Percentiles rank a stretch among this genome's conserved stretches.
These are phyloP conservation scores for Aspergillus vadensis DNA, from an alignment of 2,329 filamentous ascomycete species.

Conservation along the genomic window DNA sequence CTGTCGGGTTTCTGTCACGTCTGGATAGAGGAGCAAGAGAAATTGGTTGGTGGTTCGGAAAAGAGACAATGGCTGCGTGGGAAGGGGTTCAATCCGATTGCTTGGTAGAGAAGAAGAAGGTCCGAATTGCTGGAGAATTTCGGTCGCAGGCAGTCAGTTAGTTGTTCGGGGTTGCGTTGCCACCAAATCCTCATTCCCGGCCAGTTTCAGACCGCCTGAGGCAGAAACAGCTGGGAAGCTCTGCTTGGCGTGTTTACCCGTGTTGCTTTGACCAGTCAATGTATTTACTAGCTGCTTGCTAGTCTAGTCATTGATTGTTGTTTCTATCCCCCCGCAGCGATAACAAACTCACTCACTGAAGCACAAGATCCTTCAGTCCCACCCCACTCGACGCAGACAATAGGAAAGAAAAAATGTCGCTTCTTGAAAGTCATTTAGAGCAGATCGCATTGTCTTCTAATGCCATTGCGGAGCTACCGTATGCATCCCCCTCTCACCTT, in stretches of 20 bases:
- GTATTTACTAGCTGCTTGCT: neutral
- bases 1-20: neutral
- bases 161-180: slow-evolving; percentile 3
- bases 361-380: neutral
- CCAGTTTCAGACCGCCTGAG: slow-evolving; percentile 11
- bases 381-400: slow-evolving; percentile 17
- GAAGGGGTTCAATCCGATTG: neutral
- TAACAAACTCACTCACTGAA: neutral
- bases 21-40: neutral
- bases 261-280: neutral
- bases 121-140: slow-evolving; percentile 3
- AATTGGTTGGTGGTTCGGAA: neutral
- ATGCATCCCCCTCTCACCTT: slow-evolving; percentile 31
- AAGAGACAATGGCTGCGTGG: neutral
- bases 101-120: neutral
- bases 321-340: neutral
- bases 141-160: neutral
- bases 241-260: slow-evolving; percentile 8
- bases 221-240: slow-evolving; percentile 9
- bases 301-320: neutral
- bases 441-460: slow-evolving; percentile 76
- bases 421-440: slow-evolving; percentile 71
- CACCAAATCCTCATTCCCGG: neutral
- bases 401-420: slow-evolving; percentile 57
- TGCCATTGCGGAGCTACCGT: slow-evolving; percentile 75